phyloP scores from a whole-genome alignment of 2,329 filamentous ascomycete species.

The Neonectria sp. region DNA sequence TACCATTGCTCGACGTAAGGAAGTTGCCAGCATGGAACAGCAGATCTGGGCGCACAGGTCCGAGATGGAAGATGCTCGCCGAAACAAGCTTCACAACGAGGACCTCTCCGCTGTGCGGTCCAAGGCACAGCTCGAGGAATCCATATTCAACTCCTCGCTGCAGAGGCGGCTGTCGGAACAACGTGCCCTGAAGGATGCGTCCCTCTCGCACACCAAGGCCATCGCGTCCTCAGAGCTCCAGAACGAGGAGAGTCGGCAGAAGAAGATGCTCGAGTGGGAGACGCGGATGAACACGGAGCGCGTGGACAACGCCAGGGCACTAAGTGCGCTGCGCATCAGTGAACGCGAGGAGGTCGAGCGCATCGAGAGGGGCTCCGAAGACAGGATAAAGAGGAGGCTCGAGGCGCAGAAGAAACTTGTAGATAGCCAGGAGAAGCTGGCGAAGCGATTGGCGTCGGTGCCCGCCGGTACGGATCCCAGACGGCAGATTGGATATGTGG shows the following conservation, averaged over 20 bases:
- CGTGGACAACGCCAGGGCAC: conserved; percentile 63
- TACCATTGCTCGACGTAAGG: conserved; percentile 63
- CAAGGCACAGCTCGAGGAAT: conserved; percentile 64
- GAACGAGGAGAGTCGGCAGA: conserved; percentile 60
- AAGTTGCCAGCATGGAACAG: conserved; percentile 66
- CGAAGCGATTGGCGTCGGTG: conserved; percentile 61
- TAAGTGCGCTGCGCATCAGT: conserved; percentile 64
- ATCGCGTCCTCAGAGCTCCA: conserved; percentile 64
- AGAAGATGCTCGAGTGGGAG: conserved; percentile 66
- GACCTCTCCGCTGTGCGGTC: conserved; percentile 62
- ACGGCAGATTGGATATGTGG: conserved; percentile 71
- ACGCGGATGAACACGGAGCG: conserved; percentile 60
- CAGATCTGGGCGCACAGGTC: conserved; percentile 65
- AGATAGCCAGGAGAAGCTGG: conserved; percentile 60
- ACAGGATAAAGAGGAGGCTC: conserved; percentile 61
- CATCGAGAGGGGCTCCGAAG: conserved; percentile 63
- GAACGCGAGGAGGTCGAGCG: conserved; percentile 67
- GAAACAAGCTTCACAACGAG: conserved; percentile 60
- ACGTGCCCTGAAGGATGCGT: conserved; percentile 62
- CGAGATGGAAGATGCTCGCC: conserved; percentile 67
- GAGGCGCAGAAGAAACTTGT: conserved; percentile 68
- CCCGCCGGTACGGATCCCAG: conserved; percentile 48
- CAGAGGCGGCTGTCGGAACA: conserved; percentile 62
- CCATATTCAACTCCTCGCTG: conserved; percentile 51
- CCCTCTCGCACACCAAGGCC: conserved; percentile 59